These are phyloP conservation scores for Pseudogymnoascus sp. DNA, from an alignment of 2,329 filamentous ascomycete genomes.

Conservation along the genomic window DNA sequence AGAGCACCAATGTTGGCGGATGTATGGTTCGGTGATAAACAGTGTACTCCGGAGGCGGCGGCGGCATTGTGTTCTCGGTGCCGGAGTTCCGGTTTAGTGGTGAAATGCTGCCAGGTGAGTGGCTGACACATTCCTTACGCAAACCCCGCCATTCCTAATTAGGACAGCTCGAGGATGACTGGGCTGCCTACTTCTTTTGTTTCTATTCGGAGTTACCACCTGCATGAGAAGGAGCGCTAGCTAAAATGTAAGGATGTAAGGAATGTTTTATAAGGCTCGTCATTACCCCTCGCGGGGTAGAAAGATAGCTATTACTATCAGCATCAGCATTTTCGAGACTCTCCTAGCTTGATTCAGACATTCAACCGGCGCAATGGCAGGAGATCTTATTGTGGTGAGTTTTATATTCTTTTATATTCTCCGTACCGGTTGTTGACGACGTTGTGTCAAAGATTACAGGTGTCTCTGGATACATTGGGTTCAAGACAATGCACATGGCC, in stretches of 20 bases:
- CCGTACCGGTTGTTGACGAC: background rate
- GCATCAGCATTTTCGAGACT: background rate
- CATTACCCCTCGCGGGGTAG: background rate
- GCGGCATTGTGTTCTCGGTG: background rate
- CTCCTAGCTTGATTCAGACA: background rate
- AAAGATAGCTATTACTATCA: too few relatives aligned
- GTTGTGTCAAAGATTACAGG: slow-evolving; percentile 16
- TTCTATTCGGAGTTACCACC: background rate
- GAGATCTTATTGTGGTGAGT: slow-evolving; percentile 16
- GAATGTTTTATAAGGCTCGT: background rate
- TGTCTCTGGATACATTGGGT: slow-evolving; percentile 19
- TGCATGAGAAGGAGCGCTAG: background rate
- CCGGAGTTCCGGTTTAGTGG: slow-evolving; percentile 2
- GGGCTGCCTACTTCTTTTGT: background rate
- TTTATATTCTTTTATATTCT: background rate
- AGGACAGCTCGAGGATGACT: background rate
- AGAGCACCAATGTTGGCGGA: background rate
- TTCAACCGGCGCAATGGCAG: slow-evolving; percentile 8
- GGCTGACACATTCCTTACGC: background rate
- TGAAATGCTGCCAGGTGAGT: background rate
- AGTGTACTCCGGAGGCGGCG: background rate
- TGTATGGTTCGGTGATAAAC: background rate
- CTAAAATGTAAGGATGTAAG: background rate
- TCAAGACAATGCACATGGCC: slow-evolving; percentile 10
- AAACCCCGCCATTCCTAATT: background rate